Percentiles rank a stretch among this genome's conserved stretches.
Evolutionary conservation across 2,329 filamentous ascomycete species (phyloP).

Genomic region (Colletotrichum cereale): DNA sequence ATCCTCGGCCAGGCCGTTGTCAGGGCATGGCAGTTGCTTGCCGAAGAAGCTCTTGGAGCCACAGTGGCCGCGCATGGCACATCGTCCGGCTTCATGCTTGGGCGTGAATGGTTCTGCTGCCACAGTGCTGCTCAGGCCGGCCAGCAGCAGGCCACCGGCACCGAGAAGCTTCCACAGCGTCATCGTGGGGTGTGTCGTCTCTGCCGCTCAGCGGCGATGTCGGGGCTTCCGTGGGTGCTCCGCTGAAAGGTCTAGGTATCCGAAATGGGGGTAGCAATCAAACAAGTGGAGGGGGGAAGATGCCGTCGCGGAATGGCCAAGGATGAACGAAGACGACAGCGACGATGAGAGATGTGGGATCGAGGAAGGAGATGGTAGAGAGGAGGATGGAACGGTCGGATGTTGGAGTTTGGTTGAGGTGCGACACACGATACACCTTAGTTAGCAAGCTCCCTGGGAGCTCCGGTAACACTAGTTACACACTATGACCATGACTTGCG

Average conservation of each 20-base stretch:
- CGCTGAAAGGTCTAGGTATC: background rate
- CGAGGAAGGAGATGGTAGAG: background rate
- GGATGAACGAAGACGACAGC: background rate
- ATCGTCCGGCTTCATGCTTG: constrained; percentile 88
- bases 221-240: background rate
- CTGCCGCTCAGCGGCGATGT: constrained; percentile 36
- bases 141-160: constrained; percentile 48
- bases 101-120: constrained; percentile 56
- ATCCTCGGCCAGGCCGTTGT: constrained; percentile 85
- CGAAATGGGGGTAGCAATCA: background rate
- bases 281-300: background rate
- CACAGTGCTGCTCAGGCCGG: constrained; percentile 41
- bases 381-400: constrained; percentile 18
- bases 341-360: background rate
- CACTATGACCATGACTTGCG: constrained; percentile 17
- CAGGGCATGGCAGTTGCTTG: constrained; percentile 89
- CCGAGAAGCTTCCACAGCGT: constrained; percentile 46
- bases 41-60: constrained; percentile 93
- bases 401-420: constrained; percentile 15
- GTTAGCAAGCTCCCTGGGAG: constrained; percentile 26
- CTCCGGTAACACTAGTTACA: background rate
- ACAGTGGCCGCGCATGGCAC: constrained; percentile 91
- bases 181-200: constrained; percentile 27
- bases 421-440: constrained; percentile 16
- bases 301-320: background rate